These are phyloP conservation scores for Diplodia seriata DNA, from an alignment of 2,329 filamentous ascomycete species.

Conservation along the genomic window DNA sequence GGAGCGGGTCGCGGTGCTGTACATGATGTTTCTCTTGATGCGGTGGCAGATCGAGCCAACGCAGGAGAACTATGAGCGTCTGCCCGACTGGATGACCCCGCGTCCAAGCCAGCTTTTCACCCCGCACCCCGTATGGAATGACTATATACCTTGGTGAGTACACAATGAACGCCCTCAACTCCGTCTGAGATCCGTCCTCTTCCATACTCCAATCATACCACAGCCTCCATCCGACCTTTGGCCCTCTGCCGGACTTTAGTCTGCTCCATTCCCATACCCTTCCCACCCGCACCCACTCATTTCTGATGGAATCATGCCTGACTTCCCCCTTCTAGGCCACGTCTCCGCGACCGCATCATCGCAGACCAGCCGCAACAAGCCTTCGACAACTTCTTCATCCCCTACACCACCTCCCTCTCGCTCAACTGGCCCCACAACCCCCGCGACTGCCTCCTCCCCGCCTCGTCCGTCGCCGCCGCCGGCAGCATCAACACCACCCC, in stretches of 20 bases:
- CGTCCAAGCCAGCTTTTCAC: slow-evolving; percentile 68
- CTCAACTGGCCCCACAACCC: slow-evolving; percentile 87
- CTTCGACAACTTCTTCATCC: slow-evolving; percentile 84
- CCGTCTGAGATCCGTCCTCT: background rate
- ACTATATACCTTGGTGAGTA: slow-evolving; percentile 74
- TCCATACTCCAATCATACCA: background rate
- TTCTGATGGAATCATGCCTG: background rate
- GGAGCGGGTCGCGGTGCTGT: slow-evolving; percentile 81
- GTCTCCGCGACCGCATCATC: slow-evolving; percentile 69
- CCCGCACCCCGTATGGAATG: slow-evolving; percentile 80
- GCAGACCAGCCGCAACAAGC: slow-evolving; percentile 54
- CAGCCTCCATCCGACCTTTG: background rate
- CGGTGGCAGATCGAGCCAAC: slow-evolving; percentile 82
- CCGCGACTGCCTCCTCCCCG: slow-evolving; percentile 69
- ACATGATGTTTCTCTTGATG: slow-evolving; percentile 87
- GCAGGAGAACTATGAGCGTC: slow-evolving; percentile 76
- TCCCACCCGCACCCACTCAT: background rate
- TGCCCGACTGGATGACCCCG: slow-evolving; percentile 77
- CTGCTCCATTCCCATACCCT: background rate
- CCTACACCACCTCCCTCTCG: slow-evolving; percentile 76
- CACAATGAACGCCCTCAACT: too few relatives aligned
- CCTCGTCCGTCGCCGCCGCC: slow-evolving; percentile 35
- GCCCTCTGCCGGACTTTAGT: too few relatives aligned
- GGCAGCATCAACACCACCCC: slow-evolving; percentile 28
- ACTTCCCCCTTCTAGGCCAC: slow-evolving; percentile 56